Percentiles rank a stretch among this genome's conserved stretches.
phyloP scores from a whole-genome alignment of 164 flowering plant genomes.

The Akebia trifoliata region DNA sequence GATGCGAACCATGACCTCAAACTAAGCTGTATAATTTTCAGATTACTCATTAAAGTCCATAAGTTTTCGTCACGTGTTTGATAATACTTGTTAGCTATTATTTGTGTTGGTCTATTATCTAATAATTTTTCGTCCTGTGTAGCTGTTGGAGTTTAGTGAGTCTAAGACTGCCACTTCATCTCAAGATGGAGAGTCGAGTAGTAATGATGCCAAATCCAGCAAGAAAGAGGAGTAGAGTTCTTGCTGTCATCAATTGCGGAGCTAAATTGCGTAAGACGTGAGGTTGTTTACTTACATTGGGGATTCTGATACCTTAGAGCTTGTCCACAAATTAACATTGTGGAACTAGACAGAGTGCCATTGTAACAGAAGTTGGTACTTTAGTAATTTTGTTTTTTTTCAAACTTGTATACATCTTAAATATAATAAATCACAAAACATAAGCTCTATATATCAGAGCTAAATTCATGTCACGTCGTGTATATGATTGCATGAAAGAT shows the following conservation, averaged over 20 bases:
- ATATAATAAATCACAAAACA: no score
- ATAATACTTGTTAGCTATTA: no score
- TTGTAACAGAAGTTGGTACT: slow-evolving; percentile 6
- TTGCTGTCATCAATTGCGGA: no score
- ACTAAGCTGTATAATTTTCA: no score
- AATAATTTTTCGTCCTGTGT: slow-evolving; percentile 19
- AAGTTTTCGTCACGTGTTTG: neutral
- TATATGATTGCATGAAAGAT: no score
- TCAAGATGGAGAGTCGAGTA: slow-evolving; percentile 27
- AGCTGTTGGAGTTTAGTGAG: slow-evolving; percentile 76
- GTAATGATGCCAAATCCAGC: slow-evolving; percentile 25
- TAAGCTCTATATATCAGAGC: no score
- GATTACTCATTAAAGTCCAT: no score
- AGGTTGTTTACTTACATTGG: neutral
- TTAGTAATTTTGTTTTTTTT: neutral
- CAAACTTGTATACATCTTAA: neutral
- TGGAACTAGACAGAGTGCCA: slow-evolving; percentile 5
- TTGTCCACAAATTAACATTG: slow-evolving; percentile 4
- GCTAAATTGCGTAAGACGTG: neutral
- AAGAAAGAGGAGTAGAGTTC: slow-evolving; percentile 55
- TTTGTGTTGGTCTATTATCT: neutral
- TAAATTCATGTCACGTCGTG: no score
- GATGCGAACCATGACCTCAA: no score
- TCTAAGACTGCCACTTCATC: slow-evolving; percentile 38
- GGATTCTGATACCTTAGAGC: neutral